phyloP scores from a whole-genome alignment of 2,329 filamentous ascomycete genomes.

The Scolecobasidium constrictum region DNA sequence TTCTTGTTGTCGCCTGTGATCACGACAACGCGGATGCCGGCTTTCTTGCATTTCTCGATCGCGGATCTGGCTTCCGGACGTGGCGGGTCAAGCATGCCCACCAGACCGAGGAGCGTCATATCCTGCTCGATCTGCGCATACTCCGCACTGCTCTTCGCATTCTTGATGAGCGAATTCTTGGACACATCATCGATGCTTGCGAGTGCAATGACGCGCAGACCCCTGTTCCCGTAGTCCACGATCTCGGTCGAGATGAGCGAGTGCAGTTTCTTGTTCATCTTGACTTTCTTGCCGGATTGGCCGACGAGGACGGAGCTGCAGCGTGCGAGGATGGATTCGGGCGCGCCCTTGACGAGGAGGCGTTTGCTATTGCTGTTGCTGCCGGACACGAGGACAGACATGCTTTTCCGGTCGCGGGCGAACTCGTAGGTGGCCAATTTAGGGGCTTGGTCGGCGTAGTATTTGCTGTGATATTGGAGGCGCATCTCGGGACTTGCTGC shows the following conservation, averaged over 20 bases:
- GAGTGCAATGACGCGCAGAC: constrained; percentile 88
- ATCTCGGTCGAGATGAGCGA: constrained; percentile 68
- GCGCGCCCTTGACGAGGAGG: constrained; percentile 91
- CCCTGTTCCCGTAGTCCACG: constrained; percentile 79
- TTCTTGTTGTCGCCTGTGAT: constrained; percentile 98
- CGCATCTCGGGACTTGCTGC: constrained; percentile 44
- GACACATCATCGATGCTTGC: constrained; percentile 71
- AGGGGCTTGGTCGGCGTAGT: constrained; percentile 67
- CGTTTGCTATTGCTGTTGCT: constrained; percentile 48
- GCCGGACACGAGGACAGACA: constrained; percentile 77
- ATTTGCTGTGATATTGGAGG: constrained; percentile 71
- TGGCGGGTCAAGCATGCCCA: constrained; percentile 94
- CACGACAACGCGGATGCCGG: constrained; percentile 92
- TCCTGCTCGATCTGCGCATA: constrained; percentile 85
- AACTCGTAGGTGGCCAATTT: constrained; percentile 89
- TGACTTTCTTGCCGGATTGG: constrained; percentile 63
- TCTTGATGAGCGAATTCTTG: constrained; percentile 56
- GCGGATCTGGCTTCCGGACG: constrained; percentile 81
- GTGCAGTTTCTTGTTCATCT: constrained; percentile 57
- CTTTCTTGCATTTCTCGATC: constrained; percentile 79
- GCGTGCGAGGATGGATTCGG: constrained; percentile 86
- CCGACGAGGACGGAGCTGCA: constrained; percentile 77
- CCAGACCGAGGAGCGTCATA: constrained; percentile 86
- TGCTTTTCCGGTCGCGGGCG: constrained; percentile 95
- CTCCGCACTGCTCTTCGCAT: constrained; percentile 71